Evolutionary conservation across 345 rosid species (phyloP), one percentile per base, ranked within the genome.

Genomic region (Anastatica hierochuntica): DNA sequence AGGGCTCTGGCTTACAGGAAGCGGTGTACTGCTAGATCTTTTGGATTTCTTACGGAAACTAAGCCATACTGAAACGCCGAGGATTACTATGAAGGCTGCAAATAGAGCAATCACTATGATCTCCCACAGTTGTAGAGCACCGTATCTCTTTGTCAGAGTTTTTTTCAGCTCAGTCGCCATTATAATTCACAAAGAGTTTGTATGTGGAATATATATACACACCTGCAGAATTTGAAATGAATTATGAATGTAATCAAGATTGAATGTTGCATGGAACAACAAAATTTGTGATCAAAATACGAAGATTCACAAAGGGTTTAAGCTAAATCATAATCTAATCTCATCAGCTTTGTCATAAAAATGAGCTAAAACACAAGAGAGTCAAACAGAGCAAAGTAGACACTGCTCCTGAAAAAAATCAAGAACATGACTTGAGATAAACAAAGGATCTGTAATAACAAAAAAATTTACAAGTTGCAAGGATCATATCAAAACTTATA

Each of bases 71-170:
- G 95, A 85, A 53, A 80, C 45, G 66, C 47, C 68, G 23, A 90
- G 74, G 61, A 81, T 71, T 34, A 76, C 42, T 44, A 66, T 74
- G 68, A 85, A 72, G 16, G 64, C 60, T 58, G 82, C 75, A 24
- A 76, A 84, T 9, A 85, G 67, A 63, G 78, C 71, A 55, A 83
- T 74, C 10, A 77, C 81, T 43, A 83, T 69, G 70, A 81, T 58
- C 53, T 79, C 86, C 97, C 94, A 90, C 41, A 83, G 72, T 66
- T 85, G 58, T 44, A 90, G 58, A 56, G 75, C 79, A 24, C 79
- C 61, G 50, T 80, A 71, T 53, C 64, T 74, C 68, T 77, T 76
- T 14, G 79, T 81, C 41, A 90, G 71, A 54, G 70, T 62, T 7
- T 43, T 45, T 62, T 80, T 81, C 37, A 90, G 82, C 72, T 60